Evolutionary conservation across 2,329 filamentous ascomycete species (phyloP).

Genomic region (Shiraia sp.): DNA sequence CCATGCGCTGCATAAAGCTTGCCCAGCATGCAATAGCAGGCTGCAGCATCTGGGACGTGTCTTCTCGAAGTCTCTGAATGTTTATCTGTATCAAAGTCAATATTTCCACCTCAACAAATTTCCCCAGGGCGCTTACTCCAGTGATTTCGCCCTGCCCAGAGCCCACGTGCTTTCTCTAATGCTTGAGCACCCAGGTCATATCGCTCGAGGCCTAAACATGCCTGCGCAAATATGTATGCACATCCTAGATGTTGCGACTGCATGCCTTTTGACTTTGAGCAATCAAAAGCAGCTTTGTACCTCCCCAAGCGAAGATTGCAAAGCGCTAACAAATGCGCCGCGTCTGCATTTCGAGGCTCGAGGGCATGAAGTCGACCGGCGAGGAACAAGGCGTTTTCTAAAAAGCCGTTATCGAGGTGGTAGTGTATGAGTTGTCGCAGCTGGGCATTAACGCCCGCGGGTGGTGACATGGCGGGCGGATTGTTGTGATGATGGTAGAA

Average conservation of each 20-base stretch:
- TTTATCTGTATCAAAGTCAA: conserved; percentile 54
- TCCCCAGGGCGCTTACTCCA: conserved; percentile 64
- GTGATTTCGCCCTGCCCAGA: conserved; percentile 75
- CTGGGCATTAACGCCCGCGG: conserved; percentile 61
- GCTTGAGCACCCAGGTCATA: conserved; percentile 81
- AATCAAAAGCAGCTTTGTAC: conserved; percentile 82
- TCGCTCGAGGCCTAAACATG: conserved; percentile 77
- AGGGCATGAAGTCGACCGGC: conserved; percentile 84
- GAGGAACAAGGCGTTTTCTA: conserved; percentile 91
- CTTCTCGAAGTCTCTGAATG: conserved; percentile 77
- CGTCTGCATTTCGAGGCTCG: conserved; percentile 79
- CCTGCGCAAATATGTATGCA: conserved; percentile 87
- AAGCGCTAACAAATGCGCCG: conserved; percentile 79
- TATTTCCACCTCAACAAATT: neutral
- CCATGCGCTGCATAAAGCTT: conserved; percentile 83
- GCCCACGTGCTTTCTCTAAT: conserved; percentile 77
- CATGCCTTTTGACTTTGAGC: conserved; percentile 70
- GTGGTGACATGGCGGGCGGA: conserved; percentile 57
- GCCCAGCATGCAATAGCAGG: conserved; percentile 80
- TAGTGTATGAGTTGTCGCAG: conserved; percentile 70
- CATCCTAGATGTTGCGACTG: conserved; percentile 81
- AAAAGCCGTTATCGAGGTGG: conserved; percentile 84
- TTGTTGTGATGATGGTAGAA: conserved; percentile 10
- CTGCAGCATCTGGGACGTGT: conserved; percentile 78
- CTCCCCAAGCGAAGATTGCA: conserved; percentile 84